Percentiles rank a stretch among this genome's conserved stretches.
Evolutionary conservation across 495 filamentous ascomycete genomes (phyloP).

Genomic region (Penicillium angulare): DNA sequence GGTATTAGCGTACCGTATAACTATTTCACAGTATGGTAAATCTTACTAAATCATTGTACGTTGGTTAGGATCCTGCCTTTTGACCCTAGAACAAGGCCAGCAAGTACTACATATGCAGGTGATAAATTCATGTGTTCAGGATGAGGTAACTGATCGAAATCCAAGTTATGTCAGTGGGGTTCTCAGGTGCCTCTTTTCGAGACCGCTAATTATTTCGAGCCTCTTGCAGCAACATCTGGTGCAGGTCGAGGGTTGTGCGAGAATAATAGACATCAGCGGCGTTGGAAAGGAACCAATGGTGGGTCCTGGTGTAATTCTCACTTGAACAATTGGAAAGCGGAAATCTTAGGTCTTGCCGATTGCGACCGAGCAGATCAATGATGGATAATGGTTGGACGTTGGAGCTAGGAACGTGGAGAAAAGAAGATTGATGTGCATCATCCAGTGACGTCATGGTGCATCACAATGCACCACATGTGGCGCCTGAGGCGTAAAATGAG

Average conservation of each 20-base stretch:
- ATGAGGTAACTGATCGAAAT: too few species aligned
- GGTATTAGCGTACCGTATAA: too few species aligned
- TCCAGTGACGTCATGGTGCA: constrained; percentile 12
- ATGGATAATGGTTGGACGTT: constrained; percentile 1
- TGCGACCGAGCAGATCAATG: not conserved
- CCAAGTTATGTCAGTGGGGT: too few species aligned
- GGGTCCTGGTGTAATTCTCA: not conserved
- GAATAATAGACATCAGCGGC: not conserved
- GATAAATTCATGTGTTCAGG: too few species aligned
- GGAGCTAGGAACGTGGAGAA: constrained; percentile 9
- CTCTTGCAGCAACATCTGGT: not conserved
- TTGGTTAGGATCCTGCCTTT: too few species aligned
- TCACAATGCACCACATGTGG: constrained; percentile 5
- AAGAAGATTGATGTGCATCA: not conserved
- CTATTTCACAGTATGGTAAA: too few species aligned
- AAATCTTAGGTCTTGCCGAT: not conserved
- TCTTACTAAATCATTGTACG: too few species aligned
- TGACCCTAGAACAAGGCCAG: too few species aligned
- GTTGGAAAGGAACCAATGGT: not conserved
- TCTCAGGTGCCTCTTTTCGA: too few species aligned
- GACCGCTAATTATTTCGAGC: not conserved
- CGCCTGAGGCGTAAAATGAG: constrained; percentile 8
- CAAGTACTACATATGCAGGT: too few species aligned
- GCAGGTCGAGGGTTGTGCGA: not conserved
- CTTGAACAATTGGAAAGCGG: not conserved